These are phyloP conservation scores for Rhodotorula sp. DNA, from an alignment of 1,284 basidiomycete genomes.

Conservation along the genomic window DNA sequence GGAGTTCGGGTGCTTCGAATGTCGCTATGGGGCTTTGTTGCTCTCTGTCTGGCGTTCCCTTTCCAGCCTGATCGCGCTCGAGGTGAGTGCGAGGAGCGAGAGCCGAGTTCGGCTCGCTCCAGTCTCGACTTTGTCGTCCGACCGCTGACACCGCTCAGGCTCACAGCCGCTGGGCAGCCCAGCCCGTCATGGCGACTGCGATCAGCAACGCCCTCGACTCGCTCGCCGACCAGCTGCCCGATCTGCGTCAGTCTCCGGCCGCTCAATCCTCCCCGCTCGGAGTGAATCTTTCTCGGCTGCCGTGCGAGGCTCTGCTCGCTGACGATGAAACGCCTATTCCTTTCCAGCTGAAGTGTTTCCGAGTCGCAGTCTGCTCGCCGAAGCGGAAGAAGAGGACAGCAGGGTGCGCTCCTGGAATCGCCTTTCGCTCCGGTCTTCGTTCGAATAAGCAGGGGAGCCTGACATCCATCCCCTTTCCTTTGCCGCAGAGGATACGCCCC, in stretches of 20 bases:
- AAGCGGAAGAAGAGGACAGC: slow-evolving; percentile 30
- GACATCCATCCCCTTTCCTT: no score
- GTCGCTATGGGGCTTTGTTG: no score
- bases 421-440: not conserved
- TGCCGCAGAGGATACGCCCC: slow-evolving; percentile 19
- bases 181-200: not conserved
- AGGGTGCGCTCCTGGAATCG: slow-evolving; percentile 7
- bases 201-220: slow-evolving; percentile 10
- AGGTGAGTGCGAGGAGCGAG: no score
- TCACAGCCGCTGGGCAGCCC: not conserved
- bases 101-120: not conserved
- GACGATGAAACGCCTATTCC: accelerated
- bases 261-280: not conserved
- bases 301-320: no score
- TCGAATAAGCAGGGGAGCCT: no score
- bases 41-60: not conserved
- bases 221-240: slow-evolving; percentile 5
- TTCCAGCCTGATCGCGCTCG: no score
- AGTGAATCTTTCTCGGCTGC: not conserved
- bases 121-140: not conserved
- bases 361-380: slow-evolving; percentile 17
- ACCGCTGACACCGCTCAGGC: not conserved
- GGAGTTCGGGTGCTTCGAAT: no score
- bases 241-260: slow-evolving; percentile 5
- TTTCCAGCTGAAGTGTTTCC: slow-evolving; percentile 24